A percentile compares a stretch with the other conserved stretches of the same genome.
phyloP scores from a whole-genome alignment of 2,329 filamentous ascomycete genomes.

The Amylocarpus encephaloides region DNA sequence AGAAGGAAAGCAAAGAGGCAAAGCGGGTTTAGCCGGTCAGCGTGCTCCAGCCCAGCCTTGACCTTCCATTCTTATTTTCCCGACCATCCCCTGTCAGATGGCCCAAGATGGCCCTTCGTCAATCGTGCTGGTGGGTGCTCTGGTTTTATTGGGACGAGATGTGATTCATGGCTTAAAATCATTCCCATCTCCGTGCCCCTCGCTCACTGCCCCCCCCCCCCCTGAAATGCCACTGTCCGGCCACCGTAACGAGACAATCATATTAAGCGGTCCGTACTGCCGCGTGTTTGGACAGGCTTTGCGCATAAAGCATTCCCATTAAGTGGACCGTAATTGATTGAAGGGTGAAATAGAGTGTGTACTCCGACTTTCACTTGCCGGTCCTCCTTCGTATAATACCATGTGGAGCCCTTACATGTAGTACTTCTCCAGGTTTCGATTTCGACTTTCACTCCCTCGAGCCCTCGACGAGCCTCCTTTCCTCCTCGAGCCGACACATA shows the following conservation, averaged over 20 bases:
- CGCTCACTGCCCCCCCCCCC: constrained; percentile 6
- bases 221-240: constrained; percentile 2
- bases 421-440: constrained; percentile 14
- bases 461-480: constrained; percentile 7
- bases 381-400: constrained; percentile 13
- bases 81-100: background rate
- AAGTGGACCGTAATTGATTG: constrained; percentile 13
- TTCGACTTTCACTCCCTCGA: constrained; percentile 8
- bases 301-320: constrained; percentile 11
- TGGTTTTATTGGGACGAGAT: constrained; percentile 8
- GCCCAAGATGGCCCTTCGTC: background rate
- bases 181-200: constrained; percentile 6
- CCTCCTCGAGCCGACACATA: background rate
- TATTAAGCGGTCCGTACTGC: constrained; percentile 17
- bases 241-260: constrained; percentile 10
- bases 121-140: background rate
- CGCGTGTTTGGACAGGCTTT: constrained; percentile 11
- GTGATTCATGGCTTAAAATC: constrained; percentile 13
- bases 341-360: constrained; percentile 9
- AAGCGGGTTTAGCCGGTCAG: constrained; percentile 6
- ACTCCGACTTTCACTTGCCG: background rate
- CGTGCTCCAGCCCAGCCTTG: constrained; percentile 2
- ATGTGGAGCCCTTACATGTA: constrained; percentile 10
- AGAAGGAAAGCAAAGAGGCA: background rate
- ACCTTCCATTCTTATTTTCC: constrained; percentile 5